Evolutionary conservation across 441 rosid species (phyloP), one percentile per base, ranked within the genome.

Genomic region (Bocquillonia castaneifolia): DNA sequence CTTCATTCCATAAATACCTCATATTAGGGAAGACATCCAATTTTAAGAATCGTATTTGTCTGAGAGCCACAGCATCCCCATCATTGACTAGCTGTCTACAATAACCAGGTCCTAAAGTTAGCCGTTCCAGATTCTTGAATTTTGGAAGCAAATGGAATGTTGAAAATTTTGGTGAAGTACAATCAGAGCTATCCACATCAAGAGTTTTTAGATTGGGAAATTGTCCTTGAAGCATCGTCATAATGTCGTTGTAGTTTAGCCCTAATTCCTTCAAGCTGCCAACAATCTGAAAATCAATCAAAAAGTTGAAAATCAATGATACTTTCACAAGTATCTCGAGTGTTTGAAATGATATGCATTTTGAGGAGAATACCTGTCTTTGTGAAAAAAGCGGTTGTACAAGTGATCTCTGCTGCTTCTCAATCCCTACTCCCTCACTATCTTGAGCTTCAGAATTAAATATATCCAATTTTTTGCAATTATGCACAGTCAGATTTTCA

Each of bases 81-180:
- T 32, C 39, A 34, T 70, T 48, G 29, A 73, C 66, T 22, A 73
- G 40, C 57, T 60, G 58, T 57, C 40, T 39, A 57, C 59, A 77
- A 28, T 10, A 15, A 26, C 66, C 37, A 28, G 29, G 2, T 29
- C 14, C 28, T 1, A 77, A 20, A 25, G 29, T 3, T 40, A 69
- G 74, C 31, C 14, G 48, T 71, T 77, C 63, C 45, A 76, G 50
- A 61, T 44, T 50, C 6, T 25, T 25, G n/a, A 77, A 62, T 14
- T 62, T 66, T 13, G 66, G 54, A 23, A 73, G 53, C 47, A 76
- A 65, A 54, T 53, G 64, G 9, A 60, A 53, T 18, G 76, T n/a
- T n/a, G n/a, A 76, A 6, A 66, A 54, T 9, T 45, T 42, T 40
- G 25, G 67, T 23, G 73, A 25, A n/a, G 52, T 67, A 22, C 28